Base-by-base conservation (phyloP, 768 basidiomycete genomes). In the Peribolospora kevripleyi region DNA sequence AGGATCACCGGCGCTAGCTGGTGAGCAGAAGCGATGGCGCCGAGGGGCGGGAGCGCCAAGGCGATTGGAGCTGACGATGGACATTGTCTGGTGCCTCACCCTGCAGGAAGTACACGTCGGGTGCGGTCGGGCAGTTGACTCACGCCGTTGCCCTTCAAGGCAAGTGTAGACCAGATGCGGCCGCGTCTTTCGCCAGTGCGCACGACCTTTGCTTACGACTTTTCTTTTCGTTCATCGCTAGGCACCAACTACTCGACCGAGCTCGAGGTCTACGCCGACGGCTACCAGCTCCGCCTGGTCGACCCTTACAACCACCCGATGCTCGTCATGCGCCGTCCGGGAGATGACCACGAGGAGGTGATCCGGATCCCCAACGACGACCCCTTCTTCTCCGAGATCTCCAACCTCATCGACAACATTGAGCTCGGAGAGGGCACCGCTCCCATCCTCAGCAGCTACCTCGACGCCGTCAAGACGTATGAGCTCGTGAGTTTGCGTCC, bases 301-400 rank as follows among this genome's bases (percentile, higher is more conserved):
- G 84, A 97, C 69, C 90, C 91, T 13, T 97, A 97, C 70, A 84
- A 90, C 55, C 77, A 81, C 61, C 91, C 91, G 5, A 74, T 82
- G 5, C 77, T 97, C 42, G 80, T 81, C 65, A 73, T 95, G 60
- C 84, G 91, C 62, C 76, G 73, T 9, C 46, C 46, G 25, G 25
- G 25, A 25, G 68, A 69, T 51, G 68, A 69, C 56, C 66, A 68
- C 65, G 68, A 69, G 59, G 68, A 69, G 58, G 59, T 25, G 25
- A 25, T 25, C 25, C 25, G 25, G 25, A 25, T 25, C 25, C n/a
- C 51, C 53, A 64, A 67, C 43, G 66, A 67, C 55, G 66, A 67
- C 51, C 66, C 66, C 38, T 69, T 69, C 66, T 69, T 67, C 65
- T 67, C 66, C n/a, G 68, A 69, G 57, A 64, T 69, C 36, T 66